Conservation (phyloP, 768 basidiomycete species). For the Cytidiella melzeri region DNA sequence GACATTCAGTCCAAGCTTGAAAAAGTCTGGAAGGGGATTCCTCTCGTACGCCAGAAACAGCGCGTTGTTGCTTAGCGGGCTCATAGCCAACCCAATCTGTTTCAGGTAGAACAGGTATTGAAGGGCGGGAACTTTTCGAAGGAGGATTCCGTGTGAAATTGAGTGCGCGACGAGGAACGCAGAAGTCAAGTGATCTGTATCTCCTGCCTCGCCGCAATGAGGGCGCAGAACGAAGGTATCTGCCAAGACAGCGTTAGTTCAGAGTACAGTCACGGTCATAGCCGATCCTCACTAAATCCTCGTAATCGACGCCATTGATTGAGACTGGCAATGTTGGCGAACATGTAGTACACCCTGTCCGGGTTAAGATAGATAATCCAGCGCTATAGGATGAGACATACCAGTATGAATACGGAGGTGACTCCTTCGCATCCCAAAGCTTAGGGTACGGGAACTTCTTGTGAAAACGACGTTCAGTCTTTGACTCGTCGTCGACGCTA, state of each 20-base stretch:
- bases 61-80: slow-evolving; percentile 95
- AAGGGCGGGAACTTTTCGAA: slow-evolving; percentile 94
- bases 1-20: slow-evolving; percentile 92
- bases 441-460: slow-evolving; percentile 91
- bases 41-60: slow-evolving; percentile 95
- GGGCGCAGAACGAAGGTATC: slow-evolving; percentile 97
- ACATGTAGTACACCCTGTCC: slow-evolving; percentile 93
- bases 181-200: slow-evolving; percentile 94
- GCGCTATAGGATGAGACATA: slow-evolving; percentile 27
- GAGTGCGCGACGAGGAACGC: slow-evolving; percentile 96
- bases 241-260: slow-evolving; percentile 27
- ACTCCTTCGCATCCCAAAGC: slow-evolving; percentile 83
- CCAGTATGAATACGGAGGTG: slow-evolving; percentile 97
- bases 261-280: too few relatives aligned
- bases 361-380: slow-evolving; percentile 5
- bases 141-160: slow-evolving; percentile 97
- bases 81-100: slow-evolving; percentile 99
- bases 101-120: slow-evolving; percentile 98
- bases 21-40: slow-evolving; percentile 96
- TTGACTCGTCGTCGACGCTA: slow-evolving; percentile 98
- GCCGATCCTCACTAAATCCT: slow-evolving; percentile 80
- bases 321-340: slow-evolving; percentile 89
- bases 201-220: slow-evolving; percentile 96
- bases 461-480: slow-evolving; percentile 84
- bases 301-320: slow-evolving; percentile 86